A percentile compares a stretch with the other conserved stretches of the same genome.
These are phyloP conservation scores for Miscanthus lutarioriparius DNA, from an alignment of 176 grass and related monocot species.

Conservation along the genomic window DNA sequence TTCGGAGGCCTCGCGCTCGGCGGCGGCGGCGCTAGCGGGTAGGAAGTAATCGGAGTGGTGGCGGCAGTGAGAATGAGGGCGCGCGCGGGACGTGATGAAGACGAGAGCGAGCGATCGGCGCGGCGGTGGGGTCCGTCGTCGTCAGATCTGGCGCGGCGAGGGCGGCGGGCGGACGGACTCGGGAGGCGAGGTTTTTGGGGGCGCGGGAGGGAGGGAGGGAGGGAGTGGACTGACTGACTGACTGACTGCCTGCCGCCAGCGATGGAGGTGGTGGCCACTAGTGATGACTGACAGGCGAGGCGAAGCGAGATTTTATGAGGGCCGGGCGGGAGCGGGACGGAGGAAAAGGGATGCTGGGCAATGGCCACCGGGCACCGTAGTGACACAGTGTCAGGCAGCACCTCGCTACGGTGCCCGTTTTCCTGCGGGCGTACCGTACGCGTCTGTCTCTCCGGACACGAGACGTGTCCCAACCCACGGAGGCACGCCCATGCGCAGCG, in stretches of 20 bases:
- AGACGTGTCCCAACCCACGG: no score
- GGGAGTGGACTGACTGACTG: background rate
- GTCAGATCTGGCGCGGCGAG: slow-evolving; percentile 33
- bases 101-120: background rate
- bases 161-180: background rate
- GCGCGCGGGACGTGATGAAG: no score
- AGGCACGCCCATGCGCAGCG: no score
- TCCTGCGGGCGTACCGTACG: no score
- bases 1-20: background rate
- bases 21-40: no score
- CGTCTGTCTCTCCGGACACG: no score
- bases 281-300: background rate
- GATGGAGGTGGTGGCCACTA: background rate
- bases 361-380: no score
- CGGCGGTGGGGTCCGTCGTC: background rate
- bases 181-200: background rate
- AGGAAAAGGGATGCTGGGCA: background rate
- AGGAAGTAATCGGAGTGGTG: background rate
- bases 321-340: background rate
- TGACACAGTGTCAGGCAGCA: no score
- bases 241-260: background rate
- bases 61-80: background rate
- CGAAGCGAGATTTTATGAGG: background rate
- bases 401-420: no score
- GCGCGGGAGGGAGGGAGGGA: background rate